A percentile compares a stretch with the other conserved stretches of the same genome.
Evolutionary conservation across 441 rosid genomes (phyloP).

Genomic region (Populus hybrid): DNA sequence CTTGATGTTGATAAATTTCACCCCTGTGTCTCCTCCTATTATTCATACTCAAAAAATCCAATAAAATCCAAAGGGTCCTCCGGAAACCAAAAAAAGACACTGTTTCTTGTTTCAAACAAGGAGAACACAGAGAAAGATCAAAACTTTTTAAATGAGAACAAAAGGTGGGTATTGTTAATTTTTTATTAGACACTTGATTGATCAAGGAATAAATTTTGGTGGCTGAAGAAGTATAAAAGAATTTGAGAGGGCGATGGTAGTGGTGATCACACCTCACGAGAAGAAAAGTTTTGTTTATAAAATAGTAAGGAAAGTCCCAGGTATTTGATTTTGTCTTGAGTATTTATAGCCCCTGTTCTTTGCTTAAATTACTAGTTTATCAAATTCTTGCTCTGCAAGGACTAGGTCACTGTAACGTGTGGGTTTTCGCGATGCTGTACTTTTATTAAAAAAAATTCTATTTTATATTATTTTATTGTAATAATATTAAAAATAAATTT

Average conservation of each 20-base stretch:
- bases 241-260: not conserved
- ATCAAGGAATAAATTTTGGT: not conserved
- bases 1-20: constrained; percentile 31
- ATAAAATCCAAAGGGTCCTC: not conserved
- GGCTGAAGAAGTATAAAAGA: not conserved
- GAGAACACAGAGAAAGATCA: not conserved
- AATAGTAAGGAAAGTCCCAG: not conserved
- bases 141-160: not conserved
- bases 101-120: not conserved
- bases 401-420: not conserved
- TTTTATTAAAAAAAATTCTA: too few relatives aligned
- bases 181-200: not conserved
- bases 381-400: not conserved
- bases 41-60: constrained; percentile 25
- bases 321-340: not conserved
- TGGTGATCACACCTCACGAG: not conserved
- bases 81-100: not conserved
- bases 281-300: not conserved
- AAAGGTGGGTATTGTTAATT: not conserved
- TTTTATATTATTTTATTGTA: too few relatives aligned
- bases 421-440: too few relatives aligned
- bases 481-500: too few relatives aligned
- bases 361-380: not conserved
- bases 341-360: not conserved
- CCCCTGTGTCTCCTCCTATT: constrained; percentile 51